Base-by-base conservation (phyloP, 2,329 filamentous ascomycete genomes). In the Emydomyces testavorans region DNA sequence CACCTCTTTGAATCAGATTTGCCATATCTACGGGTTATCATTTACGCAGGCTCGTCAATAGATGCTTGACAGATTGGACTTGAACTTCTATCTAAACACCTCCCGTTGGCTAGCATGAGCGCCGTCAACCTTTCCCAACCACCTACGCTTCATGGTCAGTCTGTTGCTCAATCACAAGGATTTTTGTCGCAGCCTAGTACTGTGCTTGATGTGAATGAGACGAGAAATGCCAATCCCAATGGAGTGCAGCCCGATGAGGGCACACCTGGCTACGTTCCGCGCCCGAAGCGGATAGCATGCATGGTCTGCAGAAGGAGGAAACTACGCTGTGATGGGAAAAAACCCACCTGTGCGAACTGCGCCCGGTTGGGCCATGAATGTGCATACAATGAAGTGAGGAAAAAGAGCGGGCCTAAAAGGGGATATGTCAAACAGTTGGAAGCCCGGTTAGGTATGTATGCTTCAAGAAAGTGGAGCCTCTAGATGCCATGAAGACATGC, bases 401-500 rank as follows among this genome's bases (percentile, higher is more conserved):
- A 87, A 69, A 94, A 94, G 77, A 94, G 88, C 64, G 89, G 89
- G 2, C 89, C 89, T 2, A 94, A 94, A 71, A 77, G 89, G 62
- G 89, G 89, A 58, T 94, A 95, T 63, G 89, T 94, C 52, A 94
- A 94, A 72, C 83, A 88, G 51, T 69, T 96, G 57, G 92, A 96
- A 67, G 89, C 93, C 63, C 79, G 92, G 64, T 70, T 98, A 60
- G 89, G 88, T 94, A 74, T 70, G 83, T 70, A 50, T 28, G 23
- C 15, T 3, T 8, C 10, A 20, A 31, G 24, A 10, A 4, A 18
- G 6, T 6, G 3, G 18, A 21, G 13, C 23, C 21, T 36, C 18
- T 21, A 43, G 50, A 41, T 35, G n/a, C 47, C 38, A 38, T 41
- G 39, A 29, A 50, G 32, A 26, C 38, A 39, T 51, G 24, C 35